A percentile compares a stretch with the other conserved stretches of the same genome.
phyloP scores from a whole-genome alignment of 2,329 filamentous ascomycete genomes.

The Emergomyces pasteurianus region DNA sequence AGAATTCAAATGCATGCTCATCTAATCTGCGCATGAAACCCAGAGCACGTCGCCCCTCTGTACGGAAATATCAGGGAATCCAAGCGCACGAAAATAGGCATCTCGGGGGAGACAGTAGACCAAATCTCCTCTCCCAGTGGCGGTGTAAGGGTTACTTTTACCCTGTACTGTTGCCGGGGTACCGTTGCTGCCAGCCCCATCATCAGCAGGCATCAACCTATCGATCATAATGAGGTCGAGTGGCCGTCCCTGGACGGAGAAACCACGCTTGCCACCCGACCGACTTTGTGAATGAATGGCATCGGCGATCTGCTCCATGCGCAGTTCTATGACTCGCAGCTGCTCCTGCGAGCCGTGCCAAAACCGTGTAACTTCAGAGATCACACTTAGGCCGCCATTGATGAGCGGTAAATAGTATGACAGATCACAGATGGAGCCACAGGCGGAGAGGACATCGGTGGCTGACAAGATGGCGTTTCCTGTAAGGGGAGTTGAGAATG shows the following conservation, averaged over 20 bases:
- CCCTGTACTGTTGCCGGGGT: constrained; percentile 17
- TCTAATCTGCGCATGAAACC: constrained; percentile 9
- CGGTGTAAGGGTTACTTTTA: constrained; percentile 5
- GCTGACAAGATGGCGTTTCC: constrained; percentile 52
- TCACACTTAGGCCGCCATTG: constrained; percentile 39
- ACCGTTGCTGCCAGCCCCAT: constrained; percentile 15
- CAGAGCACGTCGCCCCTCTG: constrained; percentile 18
- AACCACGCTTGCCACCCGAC: constrained; percentile 24
- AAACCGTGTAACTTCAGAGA: constrained; percentile 45
- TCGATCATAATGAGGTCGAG: constrained; percentile 21
- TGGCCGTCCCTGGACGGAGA: constrained; percentile 24
- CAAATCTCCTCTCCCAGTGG: constrained; percentile 27
- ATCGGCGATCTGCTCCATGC: constrained; percentile 34
- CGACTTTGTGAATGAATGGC: constrained; percentile 21
- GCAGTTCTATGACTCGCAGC: constrained; percentile 36
- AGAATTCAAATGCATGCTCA: not conserved
- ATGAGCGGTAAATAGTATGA: constrained; percentile 44
- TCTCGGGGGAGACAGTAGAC: constrained; percentile 27
- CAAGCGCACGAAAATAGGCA: constrained; percentile 21
- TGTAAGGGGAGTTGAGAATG: constrained; percentile 48
- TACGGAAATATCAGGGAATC: constrained; percentile 12
- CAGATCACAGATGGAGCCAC: constrained; percentile 42
- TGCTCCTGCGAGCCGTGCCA: constrained; percentile 50
- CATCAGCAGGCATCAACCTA: not conserved
- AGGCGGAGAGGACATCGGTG: constrained; percentile 54